phyloP scores from a whole-genome alignment of 495 filamentous ascomycete species.

The Neurospora sublineolata region DNA sequence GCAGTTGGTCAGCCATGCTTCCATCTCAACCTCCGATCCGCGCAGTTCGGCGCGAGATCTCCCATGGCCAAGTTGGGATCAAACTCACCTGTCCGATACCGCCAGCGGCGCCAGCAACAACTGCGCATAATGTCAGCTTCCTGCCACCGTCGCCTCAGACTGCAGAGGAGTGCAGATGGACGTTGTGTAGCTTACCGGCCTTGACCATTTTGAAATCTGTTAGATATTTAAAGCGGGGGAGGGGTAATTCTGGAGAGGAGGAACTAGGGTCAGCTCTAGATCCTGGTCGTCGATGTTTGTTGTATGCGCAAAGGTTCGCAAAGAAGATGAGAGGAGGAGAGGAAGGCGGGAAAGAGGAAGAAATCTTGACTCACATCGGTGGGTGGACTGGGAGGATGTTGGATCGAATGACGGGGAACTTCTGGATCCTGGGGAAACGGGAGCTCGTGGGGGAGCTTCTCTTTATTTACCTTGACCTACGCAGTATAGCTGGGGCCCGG shows the following conservation, averaged over 20 bases:
- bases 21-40: background rate
- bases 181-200: slow-evolving; percentile 49
- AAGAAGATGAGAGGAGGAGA: background rate
- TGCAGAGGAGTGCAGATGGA: background rate
- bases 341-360: background rate
- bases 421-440: background rate
- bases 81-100: slow-evolving; percentile 86
- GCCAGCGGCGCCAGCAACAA: slow-evolving; percentile 91
- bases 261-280: slow-evolving; percentile 6
- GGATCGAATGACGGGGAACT: background rate
- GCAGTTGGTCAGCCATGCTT: slow-evolving; percentile 1
- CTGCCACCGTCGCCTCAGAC: slow-evolving; percentile 1
- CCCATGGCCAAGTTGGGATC: background rate
- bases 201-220: slow-evolving; percentile 61
- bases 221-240: slow-evolving; percentile 10
- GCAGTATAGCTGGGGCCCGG: background rate
- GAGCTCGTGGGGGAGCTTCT: background rate
- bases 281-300: background rate
- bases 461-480: background rate
- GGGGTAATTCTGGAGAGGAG: slow-evolving; percentile 9
- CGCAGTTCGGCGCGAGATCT: background rate
- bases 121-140: slow-evolving; percentile 36
- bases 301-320: background rate
- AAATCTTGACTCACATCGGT: background rate
- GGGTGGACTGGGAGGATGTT: background rate